Percentiles rank a stretch among this genome's conserved stretches.
These are phyloP conservation scores for Saccharomycopsis javanensis DNA, from an alignment of 805 yeast genomes.

Conservation along the genomic window DNA sequence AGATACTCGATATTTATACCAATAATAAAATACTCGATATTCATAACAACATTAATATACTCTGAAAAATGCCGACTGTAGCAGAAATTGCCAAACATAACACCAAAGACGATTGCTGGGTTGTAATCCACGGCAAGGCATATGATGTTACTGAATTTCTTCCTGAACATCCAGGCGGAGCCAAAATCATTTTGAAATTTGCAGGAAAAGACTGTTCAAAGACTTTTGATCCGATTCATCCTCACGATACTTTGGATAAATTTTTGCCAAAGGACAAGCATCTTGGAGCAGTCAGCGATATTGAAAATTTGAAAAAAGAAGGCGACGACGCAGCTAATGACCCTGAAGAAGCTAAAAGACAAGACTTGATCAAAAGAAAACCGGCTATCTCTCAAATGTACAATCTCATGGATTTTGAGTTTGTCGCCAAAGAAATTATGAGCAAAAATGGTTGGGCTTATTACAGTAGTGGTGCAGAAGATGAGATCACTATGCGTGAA, in stretches of 20 bases:
- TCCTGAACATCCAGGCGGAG: slow-evolving; percentile 73
- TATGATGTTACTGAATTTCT: slow-evolving; percentile 66
- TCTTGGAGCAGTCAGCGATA: slow-evolving; percentile 44
- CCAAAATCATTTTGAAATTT: slow-evolving; percentile 64
- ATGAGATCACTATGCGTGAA: slow-evolving; percentile 81
- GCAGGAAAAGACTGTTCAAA: slow-evolving; percentile 81
- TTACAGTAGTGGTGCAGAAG: slow-evolving; percentile 87
- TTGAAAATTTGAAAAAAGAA: slow-evolving; percentile 24
- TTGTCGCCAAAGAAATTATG: slow-evolving; percentile 70
- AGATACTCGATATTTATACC: too few species aligned
- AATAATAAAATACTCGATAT: too few species aligned
- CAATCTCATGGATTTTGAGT: slow-evolving; percentile 80
- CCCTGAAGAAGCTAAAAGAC: slow-evolving; percentile 32
- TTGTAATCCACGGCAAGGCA: slow-evolving; percentile 72
- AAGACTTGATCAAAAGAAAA: slow-evolving; percentile 35
- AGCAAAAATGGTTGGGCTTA: slow-evolving; percentile 84
- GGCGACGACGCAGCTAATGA: slow-evolving; percentile 27
- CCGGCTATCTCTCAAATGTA: slow-evolving; percentile 66
- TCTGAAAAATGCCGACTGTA: slow-evolving; percentile 13
- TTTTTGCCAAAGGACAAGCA: slow-evolving; percentile 50
- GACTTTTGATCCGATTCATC: slow-evolving; percentile 82
- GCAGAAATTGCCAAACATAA: slow-evolving; percentile 61
- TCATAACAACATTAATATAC: too few species aligned
- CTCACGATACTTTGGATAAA: slow-evolving; percentile 71
- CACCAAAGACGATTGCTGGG: slow-evolving; percentile 64